phyloP scores from a whole-genome alignment of 1,284 basidiomycete species.

The Ceratobasidium sp. region DNA sequence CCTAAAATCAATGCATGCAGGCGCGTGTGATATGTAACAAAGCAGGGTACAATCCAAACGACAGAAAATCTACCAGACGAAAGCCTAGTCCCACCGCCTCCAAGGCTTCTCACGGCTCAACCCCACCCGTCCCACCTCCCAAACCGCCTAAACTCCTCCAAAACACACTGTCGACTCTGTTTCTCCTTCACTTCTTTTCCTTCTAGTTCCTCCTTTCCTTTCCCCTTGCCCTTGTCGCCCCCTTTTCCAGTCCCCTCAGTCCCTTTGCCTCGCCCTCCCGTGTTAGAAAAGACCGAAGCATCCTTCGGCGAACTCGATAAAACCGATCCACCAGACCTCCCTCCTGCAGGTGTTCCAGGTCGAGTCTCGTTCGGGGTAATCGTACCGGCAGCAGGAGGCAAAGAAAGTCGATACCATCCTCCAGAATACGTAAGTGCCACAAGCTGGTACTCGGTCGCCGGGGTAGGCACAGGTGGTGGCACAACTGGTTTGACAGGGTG shows the following conservation, averaged over 20 bases:
- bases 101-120: slow-evolving; percentile 20
- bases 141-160: slow-evolving; percentile 82
- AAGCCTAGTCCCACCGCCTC: slow-evolving; percentile 4
- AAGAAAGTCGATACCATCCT: slow-evolving; percentile 90
- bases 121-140: slow-evolving; percentile 88
- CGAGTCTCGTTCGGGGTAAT: slow-evolving; percentile 49
- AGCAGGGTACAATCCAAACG: not conserved
- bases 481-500: slow-evolving; percentile 26
- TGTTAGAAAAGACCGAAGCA: slow-evolving; percentile 13
- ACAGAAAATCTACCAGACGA: slow-evolving; percentile 15
- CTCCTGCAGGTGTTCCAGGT: slow-evolving; percentile 17
- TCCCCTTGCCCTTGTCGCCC: slow-evolving; percentile 57
- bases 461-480: slow-evolving; percentile 40
- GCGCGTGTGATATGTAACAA: not conserved
- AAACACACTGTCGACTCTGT: slow-evolving; percentile 67
- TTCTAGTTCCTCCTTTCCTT: slow-evolving; percentile 57
- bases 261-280: slow-evolving; percentile 12
- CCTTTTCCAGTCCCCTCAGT: slow-evolving; percentile 16
- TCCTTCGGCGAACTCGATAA: slow-evolving; percentile 40
- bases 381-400: slow-evolving; percentile 62
- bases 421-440: slow-evolving; percentile 89
- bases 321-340: slow-evolving; percentile 21
- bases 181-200: slow-evolving; percentile 58
- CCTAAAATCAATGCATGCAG: slow-evolving; percentile 4
- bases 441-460: slow-evolving; percentile 75